Evolutionary conservation across 192 early-diverging fungal genomes (phyloP).

Genomic region (Chytriomyces hyalinus): DNA sequence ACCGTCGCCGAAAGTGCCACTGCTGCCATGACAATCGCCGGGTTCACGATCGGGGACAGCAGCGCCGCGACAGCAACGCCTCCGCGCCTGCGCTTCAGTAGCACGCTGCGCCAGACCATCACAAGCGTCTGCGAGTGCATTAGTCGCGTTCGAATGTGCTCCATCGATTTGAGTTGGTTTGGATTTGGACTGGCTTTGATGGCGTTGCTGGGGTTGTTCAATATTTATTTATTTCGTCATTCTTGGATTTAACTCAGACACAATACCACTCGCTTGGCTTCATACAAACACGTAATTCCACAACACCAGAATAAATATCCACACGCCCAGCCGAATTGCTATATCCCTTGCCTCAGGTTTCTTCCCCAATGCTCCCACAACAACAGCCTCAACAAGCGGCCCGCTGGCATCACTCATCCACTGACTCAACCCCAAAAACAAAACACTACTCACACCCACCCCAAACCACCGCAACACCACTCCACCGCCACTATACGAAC

Average conservation of each 20-base stretch:
- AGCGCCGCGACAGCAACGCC: neutral
- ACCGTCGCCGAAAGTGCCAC: constrained; percentile 1
- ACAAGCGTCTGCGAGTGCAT: constrained; percentile 11
- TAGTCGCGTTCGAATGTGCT: neutral
- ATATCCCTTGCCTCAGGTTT: neutral
- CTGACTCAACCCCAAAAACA: constrained; percentile 29
- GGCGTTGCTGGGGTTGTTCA: too few species aligned
- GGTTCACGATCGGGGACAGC: constrained; percentile 20
- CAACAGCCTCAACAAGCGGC: constrained; percentile 20
- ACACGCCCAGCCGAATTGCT: neutral
- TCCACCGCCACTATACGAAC: constrained; percentile 5
- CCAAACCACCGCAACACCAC: constrained; percentile 16
- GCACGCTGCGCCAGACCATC: constrained; percentile 22
- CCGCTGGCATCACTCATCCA: constrained; percentile 16
- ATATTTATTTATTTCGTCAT: too few species aligned
- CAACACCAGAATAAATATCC: neutral
- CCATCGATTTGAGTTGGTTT: too few species aligned
- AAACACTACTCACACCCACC: neutral
- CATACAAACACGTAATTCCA: neutral
- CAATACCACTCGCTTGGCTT: too few species aligned
- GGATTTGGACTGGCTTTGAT: too few species aligned
- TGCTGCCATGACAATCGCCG: constrained; percentile 2
- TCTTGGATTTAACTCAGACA: too few species aligned
- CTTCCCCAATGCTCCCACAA: constrained; percentile 21
- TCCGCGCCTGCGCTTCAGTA: constrained; percentile 8